These are phyloP conservation scores for Brassica hybrid DNA, from an alignment of 441 rosid genomes.

Conservation along the genomic window DNA sequence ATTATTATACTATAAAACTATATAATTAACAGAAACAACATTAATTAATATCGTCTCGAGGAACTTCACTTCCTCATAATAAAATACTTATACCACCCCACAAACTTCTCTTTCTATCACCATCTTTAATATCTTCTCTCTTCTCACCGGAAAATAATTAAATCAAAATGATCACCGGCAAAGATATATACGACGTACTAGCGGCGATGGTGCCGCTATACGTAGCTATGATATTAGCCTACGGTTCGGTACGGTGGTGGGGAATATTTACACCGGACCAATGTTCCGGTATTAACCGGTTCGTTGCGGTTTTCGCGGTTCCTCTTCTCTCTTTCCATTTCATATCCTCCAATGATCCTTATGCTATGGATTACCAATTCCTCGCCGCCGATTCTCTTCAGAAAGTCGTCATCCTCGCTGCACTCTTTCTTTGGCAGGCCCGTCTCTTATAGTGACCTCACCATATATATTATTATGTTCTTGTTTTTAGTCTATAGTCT, in stretches of 20 bases:
- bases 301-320: too few relatives aligned
- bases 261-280: too few relatives aligned
- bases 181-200: constrained; percentile 81
- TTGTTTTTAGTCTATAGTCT: neutral
- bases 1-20: constrained; percentile 3
- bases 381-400: too few relatives aligned
- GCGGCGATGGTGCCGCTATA: constrained; percentile 88
- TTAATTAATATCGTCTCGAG: constrained; percentile 10
- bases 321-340: too few relatives aligned
- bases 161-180: constrained; percentile 68
- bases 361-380: too few relatives aligned
- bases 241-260: too few relatives aligned
- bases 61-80: constrained; percentile 35
- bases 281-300: too few relatives aligned
- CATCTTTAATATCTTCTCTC: neutral
- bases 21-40: constrained; percentile 7
- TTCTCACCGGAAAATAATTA: constrained; percentile 13
- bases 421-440: constrained; percentile 76
- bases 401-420: constrained; percentile 72
- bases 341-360: too few relatives aligned
- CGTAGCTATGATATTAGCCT: too few relatives aligned
- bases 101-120: neutral
- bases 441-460: constrained; percentile 16
- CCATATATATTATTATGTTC: neutral
- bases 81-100: constrained; percentile 25